A percentile compares a stretch with the other conserved stretches of the same genome.
These are phyloP conservation scores for Colletotrichum siamense DNA, from an alignment of 2,329 filamentous ascomycete species.

Conservation along the genomic window DNA sequence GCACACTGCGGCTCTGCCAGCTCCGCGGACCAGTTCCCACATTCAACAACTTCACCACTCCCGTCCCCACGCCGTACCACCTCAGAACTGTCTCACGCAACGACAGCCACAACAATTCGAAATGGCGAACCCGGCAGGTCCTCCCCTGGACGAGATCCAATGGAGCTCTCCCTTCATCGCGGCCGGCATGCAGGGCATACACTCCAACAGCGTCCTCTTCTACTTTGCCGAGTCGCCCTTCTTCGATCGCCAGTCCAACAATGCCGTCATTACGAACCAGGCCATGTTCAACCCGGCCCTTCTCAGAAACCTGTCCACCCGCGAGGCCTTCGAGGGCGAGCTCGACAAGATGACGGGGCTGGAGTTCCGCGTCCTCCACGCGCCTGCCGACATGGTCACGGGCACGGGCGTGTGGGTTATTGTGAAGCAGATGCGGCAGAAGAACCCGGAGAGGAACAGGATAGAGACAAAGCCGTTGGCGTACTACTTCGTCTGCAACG, in stretches of 20 bases:
- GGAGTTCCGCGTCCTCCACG: conserved; percentile 71
- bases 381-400: conserved; percentile 66
- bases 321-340: conserved; percentile 67
- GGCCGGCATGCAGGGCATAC: conserved; percentile 61
- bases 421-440: conserved; percentile 69
- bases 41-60: neutral
- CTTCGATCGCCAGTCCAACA: conserved; percentile 72
- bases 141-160: conserved; percentile 70
- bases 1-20: neutral
- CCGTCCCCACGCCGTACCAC: neutral
- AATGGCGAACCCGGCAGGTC: conserved; percentile 53
- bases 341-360: conserved; percentile 69
- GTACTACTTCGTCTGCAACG: conserved; percentile 69
- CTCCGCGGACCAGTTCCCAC: neutral
- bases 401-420: conserved; percentile 76
- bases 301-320: conserved; percentile 61
- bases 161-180: conserved; percentile 62
- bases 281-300: conserved; percentile 66
- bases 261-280: conserved; percentile 67
- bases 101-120: neutral
- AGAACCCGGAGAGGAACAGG: conserved; percentile 54
- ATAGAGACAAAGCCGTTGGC: conserved; percentile 66
- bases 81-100: neutral
- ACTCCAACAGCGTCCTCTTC: conserved; percentile 69
- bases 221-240: conserved; percentile 74